Evolutionary conservation across 257 asterid species (phyloP), one percentile per base, ranked within the genome.

Genomic region (Echites panduratus): DNA sequence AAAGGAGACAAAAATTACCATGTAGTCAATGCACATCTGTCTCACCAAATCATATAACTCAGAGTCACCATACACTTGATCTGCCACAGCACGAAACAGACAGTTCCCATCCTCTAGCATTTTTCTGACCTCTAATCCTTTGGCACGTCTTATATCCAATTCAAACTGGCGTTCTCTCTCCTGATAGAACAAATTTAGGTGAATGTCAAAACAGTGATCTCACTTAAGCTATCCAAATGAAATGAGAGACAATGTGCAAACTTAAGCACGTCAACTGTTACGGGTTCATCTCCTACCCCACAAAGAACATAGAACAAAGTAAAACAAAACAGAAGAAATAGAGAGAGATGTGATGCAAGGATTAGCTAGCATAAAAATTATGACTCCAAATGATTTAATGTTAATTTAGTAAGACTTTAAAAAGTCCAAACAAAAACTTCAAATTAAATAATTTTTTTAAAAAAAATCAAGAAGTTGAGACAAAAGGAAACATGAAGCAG

Each of bases 11-110:
- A 45, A 83, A 26, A 20, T 35, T 95, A 95, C 99, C 99, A 95
- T 90, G 84, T 95, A 95, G 79, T 95, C 99, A 61, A 95, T 90
- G 92, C 96, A 95, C 97, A 95, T 85, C 90, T 95, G 99, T 85
- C 99, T 90, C 79, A 85, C 96, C 95, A 86, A 79, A 85, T 89
- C 96, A 82, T 84, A 90, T 67, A 72, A 70, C 73, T 92, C 97
- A 72, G 98, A 90, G 80, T 95, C 99, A 26, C 99, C 99, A 87
- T 95, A 92, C 54, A 95, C 99, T 89, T 89, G 98, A 84, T 95
- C 96, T 32, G 97, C 98, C 84, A 95, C 99, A 78, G 99, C 98
- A 76, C 99, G 96, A 66, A 95, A 95, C 70, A 95, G 96, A 76
- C 99, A 95, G 84, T 95, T 95, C 57, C 99, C 99, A 69, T 95